Conservation (phyloP, 2,329 filamentous ascomycete genomes). For the Pseudogymnoascus sp. region DNA sequence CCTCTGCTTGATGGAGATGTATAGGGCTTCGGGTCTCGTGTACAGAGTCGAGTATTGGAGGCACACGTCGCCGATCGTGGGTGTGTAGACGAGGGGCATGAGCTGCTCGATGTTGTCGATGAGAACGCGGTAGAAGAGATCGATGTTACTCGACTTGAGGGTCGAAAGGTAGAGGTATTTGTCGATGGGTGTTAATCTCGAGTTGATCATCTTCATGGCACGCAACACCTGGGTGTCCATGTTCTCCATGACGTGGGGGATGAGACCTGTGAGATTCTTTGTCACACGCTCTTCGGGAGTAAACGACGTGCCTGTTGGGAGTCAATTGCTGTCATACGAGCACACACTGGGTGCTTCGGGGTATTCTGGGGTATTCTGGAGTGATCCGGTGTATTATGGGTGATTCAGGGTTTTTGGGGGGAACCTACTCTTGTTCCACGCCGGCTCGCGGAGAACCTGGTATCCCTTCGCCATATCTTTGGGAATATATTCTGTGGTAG, state of each 20-base stretch:
- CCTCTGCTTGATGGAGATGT: constrained; percentile 90
- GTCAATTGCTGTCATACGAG: constrained; percentile 12
- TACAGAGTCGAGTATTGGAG: constrained; percentile 93
- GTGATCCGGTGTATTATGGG: not conserved
- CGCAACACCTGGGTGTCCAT: constrained; percentile 53
- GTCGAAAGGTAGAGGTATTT: constrained; percentile 77
- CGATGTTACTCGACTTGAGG: constrained; percentile 66
- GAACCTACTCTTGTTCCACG: constrained; percentile 57
- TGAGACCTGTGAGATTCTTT: constrained; percentile 59
- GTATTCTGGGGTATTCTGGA: not conserved
- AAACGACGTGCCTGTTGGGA: constrained; percentile 50
- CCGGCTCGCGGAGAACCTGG: constrained; percentile 53
- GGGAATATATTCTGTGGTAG: constrained; percentile 46
- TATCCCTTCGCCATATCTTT: constrained; percentile 49
- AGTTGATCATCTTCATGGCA: constrained; percentile 68
- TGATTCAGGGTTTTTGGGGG: constrained; percentile 4
- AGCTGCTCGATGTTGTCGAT: constrained; percentile 71
- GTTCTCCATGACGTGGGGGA: constrained; percentile 57
- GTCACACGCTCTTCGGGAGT: constrained; percentile 54
- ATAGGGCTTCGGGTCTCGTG: constrained; percentile 89
- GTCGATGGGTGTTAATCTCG: constrained; percentile 64
- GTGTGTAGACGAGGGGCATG: constrained; percentile 80
- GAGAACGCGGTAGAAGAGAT: constrained; percentile 76
- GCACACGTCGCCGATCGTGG: constrained; percentile 91
- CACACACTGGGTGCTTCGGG: constrained; percentile 7